A percentile compares a stretch with the other conserved stretches of the same genome.
Conservation (phyloP, 2,329 filamentous ascomycete genomes). For the Proliferodiscus dingleyae region DNA sequence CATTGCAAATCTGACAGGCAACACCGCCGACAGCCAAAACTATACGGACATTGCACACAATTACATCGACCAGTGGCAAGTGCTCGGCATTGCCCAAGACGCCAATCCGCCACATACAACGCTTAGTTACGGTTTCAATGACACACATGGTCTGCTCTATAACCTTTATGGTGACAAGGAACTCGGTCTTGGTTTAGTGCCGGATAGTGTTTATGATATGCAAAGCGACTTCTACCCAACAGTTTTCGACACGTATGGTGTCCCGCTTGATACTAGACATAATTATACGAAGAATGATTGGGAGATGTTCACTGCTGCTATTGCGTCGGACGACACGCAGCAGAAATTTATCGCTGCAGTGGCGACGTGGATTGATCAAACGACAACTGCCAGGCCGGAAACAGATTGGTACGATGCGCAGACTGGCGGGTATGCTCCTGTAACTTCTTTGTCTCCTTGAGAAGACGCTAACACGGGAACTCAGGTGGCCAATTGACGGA, state of each 20-base stretch:
- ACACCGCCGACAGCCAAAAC: constrained; percentile 50
- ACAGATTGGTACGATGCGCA: constrained; percentile 75
- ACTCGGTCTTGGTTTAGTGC: constrained; percentile 72
- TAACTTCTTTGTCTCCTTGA: neutral
- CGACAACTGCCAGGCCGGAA: constrained; percentile 63
- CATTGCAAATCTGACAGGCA: constrained; percentile 58
- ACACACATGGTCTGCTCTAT: constrained; percentile 59
- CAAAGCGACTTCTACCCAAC: constrained; percentile 73
- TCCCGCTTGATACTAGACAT: constrained; percentile 77
- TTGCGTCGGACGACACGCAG: constrained; percentile 56
- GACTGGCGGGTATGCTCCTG: constrained; percentile 55
- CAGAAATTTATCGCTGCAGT: constrained; percentile 63
- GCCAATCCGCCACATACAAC: constrained; percentile 62
- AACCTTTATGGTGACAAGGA: constrained; percentile 77
- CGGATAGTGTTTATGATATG: constrained; percentile 67
- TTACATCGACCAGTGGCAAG: constrained; percentile 71
- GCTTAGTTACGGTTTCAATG: constrained; percentile 66
- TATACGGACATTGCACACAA: constrained; percentile 59
- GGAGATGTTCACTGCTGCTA: constrained; percentile 80
- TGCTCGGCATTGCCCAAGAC: constrained; percentile 63
- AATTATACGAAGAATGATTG: constrained; percentile 83
- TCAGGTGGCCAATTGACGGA: neutral
- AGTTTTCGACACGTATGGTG: constrained; percentile 69
- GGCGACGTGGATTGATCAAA: constrained; percentile 71
- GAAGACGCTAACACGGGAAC: neutral